These are phyloP conservation scores for Globisporangium alternatum DNA, from an alignment of 352 stramenopile species.

Conservation along the genomic window DNA sequence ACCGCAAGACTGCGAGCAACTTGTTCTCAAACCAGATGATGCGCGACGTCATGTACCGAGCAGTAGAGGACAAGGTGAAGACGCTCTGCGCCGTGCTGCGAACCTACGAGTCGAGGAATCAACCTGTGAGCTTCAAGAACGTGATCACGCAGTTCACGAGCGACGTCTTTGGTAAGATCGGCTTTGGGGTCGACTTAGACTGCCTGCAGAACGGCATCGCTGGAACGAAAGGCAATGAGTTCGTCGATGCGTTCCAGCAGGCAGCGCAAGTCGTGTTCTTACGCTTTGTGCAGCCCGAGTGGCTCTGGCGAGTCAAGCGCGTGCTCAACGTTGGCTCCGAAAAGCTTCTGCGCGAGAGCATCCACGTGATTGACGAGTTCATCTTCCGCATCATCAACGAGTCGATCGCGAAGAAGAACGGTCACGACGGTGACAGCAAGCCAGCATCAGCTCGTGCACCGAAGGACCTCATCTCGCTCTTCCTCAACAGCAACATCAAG, in stretches of 20 bases:
- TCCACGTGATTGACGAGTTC: constrained; percentile 1
- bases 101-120: not conserved
- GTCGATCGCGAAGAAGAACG: not conserved
- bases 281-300: not conserved
- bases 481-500: constrained; percentile 15
- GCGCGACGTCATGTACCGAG: constrained; percentile 39
- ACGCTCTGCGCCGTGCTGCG: not conserved
- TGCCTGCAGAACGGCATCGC: not conserved
- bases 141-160: constrained; percentile 58
- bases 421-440: not conserved
- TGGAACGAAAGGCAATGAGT: not conserved
- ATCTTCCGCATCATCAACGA: constrained; percentile 7
- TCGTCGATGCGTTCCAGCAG: not conserved
- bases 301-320: not conserved
- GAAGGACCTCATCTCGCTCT: constrained; percentile 35
- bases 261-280: not conserved
- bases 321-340: not conserved
- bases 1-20: constrained; percentile 81
- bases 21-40: constrained; percentile 72
- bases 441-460: not conserved
- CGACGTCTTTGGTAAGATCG: constrained; percentile 72
- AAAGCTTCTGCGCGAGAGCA: not conserved
- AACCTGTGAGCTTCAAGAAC: constrained; percentile 30
- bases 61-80: constrained; percentile 24
- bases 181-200: constrained; percentile 64